Conservation (phyloP, 768 basidiomycete genomes). For the Naganishia vishniacii region DNA sequence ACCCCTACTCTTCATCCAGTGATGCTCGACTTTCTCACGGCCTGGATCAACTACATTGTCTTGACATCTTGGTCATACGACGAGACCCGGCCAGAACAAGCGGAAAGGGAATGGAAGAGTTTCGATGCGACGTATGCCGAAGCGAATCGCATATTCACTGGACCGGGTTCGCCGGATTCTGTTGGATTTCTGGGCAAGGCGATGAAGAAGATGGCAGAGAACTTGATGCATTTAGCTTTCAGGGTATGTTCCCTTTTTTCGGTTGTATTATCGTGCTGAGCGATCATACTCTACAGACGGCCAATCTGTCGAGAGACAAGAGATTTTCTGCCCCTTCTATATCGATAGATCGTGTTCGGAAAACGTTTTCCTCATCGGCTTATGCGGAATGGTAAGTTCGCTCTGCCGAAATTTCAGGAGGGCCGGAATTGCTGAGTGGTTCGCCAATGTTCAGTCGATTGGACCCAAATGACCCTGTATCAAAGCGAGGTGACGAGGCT, state of each 20-base stretch:
- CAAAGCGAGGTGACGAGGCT: conserved; percentile 22
- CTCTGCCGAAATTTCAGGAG: background rate
- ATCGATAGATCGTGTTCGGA: conserved; percentile 15
- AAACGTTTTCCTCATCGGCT: conserved; percentile 20
- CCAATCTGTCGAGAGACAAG: conserved; percentile 23
- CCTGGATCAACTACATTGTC: background rate
- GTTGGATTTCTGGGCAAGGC: conserved; percentile 19
- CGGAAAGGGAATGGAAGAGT: conserved; percentile 24
- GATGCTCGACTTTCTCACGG: background rate
- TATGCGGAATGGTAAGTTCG: conserved; percentile 22
- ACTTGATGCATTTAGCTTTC: conserved; percentile 26
- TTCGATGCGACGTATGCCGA: conserved; percentile 26
- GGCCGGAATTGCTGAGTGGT: background rate
- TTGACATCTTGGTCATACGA: background rate
- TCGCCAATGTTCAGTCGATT: background rate
- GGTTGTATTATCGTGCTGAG: background rate
- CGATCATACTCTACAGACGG: conserved; percentile 7
- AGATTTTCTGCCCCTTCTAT: conserved; percentile 12
- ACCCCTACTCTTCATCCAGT: background rate
- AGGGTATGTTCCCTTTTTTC: conserved; percentile 2
- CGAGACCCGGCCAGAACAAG: conserved; percentile 14
- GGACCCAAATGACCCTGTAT: conserved; percentile 3
- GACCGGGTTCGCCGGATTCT: conserved; percentile 5
- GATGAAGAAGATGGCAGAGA: conserved; percentile 27
- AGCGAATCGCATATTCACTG: conserved; percentile 17